Conservation (phyloP, 306 rosid genomes). For the Malus orientalis region DNA sequence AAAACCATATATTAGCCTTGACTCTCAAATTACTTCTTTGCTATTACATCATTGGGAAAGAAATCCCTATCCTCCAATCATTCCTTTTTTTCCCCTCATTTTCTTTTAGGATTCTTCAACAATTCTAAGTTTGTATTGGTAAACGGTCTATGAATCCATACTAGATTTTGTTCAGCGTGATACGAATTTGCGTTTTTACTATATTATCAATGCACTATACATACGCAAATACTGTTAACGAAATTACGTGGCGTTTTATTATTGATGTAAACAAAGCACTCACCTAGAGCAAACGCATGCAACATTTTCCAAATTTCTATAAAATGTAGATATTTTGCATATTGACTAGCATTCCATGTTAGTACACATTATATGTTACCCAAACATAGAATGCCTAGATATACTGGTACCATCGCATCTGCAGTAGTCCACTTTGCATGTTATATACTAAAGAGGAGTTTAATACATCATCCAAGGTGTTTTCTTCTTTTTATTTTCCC, state of each 20-base stretch:
- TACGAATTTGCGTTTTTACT: no score
- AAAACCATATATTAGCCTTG: not conserved
- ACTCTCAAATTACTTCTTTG: not conserved
- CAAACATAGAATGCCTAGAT: not conserved
- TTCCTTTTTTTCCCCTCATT: not conserved
- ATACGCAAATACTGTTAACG: accelerated
- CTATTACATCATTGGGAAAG: not conserved
- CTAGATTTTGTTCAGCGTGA: no score
- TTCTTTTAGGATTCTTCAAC: no score
- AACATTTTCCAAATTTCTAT: not conserved
- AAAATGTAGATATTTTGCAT: not conserved
- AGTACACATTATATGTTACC: not conserved
- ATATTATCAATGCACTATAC: not conserved
- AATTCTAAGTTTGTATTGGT: no score
- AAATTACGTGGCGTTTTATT: no score
- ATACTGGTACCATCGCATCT: not conserved
- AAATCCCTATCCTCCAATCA: not conserved
- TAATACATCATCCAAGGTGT: not conserved
- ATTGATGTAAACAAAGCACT: not conserved
- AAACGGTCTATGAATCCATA: no score
- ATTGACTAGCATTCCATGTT: not conserved
- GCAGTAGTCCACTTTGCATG: not conserved
- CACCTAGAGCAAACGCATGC: not conserved
- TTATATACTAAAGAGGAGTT: not conserved
- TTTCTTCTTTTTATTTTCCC: not conserved